Evolutionary conservation across 2,329 filamentous ascomycete genomes (phyloP), one percentile per base, ranked within the genome.

Genomic region (Hansfordia pulvinata): DNA sequence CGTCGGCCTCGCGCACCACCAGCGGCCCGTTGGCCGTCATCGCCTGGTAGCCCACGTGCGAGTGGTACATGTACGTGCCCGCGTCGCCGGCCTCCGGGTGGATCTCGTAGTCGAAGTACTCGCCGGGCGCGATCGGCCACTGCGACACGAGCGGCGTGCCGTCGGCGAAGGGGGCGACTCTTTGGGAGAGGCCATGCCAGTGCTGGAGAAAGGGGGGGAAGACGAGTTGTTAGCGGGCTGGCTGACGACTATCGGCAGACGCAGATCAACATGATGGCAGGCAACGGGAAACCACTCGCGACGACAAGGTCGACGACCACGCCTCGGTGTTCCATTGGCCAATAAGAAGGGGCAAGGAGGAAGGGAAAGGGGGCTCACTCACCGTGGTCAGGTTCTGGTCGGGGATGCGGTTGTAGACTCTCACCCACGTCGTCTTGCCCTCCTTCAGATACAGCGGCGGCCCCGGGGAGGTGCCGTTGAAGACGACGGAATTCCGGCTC

Each of bases 31-130:
- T 46, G 1, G 67, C 68, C 10, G 69, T 68, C 18, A 67, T 47
- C 0, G 67, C 64, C 40, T 79, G 72, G 31, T 77, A 67, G 0
- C 61, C 71, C 10, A 78, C 57, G 33, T 79, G 75, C 0, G 72
- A 76, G 40, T 79, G 74, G 39, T 78, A 79, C 41, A 74, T 77
- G 40, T 76, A 79, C 0, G 71, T 70, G 4, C 74, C 75, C 0
- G 68, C 62, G 28, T 69, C 61, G 5, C 60, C 63, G 2, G 43
- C 22, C 4, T 62, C 46, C 0, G 69, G 61, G 10, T 57, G 56
- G 4, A 79, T 49, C 39, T 79, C 71, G 40, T 79, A 79, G 49
- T 79, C 75, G 44, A 79, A 79, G 48, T 67, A 79, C 31, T 68
- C 58, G 1, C 54, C 47, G 0, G 70, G 59, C 0, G 68, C 61